phyloP scores from a whole-genome alignment of 139 green algal species.

The Tetradesmus lagerheimii region DNA sequence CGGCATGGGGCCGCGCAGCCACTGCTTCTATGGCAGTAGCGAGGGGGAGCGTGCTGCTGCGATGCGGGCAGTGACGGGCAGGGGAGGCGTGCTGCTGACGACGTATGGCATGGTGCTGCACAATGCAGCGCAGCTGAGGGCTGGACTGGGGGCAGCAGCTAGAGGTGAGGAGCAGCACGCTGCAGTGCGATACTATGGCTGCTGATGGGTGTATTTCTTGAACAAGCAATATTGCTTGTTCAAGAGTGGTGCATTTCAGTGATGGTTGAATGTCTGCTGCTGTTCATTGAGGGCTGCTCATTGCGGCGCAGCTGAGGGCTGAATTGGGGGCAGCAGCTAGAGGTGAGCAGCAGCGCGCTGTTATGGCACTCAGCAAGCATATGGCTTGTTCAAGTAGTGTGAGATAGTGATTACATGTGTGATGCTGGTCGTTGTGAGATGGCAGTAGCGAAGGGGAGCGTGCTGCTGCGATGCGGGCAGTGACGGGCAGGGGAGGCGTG shows the following conservation, averaged over 20 bases:
- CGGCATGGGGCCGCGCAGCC: conserved; percentile 61
- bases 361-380: too few species aligned
- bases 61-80: conserved; percentile 42
- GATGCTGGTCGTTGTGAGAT: too few species aligned
- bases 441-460: conserved; percentile 53
- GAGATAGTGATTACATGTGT: too few species aligned
- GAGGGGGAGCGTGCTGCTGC: conserved; percentile 50
- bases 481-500: conserved; percentile 60
- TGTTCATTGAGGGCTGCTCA: too few species aligned
- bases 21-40: conserved; percentile 43
- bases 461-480: conserved; percentile 39
- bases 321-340: not conserved
- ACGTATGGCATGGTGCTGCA: conserved; percentile 96
- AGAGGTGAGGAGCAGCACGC: not conserved
- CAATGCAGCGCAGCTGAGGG: conserved; percentile 63
- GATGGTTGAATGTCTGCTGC: too few species aligned
- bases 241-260: too few species aligned
- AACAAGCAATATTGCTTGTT: too few species aligned
- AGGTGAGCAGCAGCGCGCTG: too few species aligned
- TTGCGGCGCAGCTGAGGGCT: not conserved
- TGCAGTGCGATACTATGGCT: too few species aligned
- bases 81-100: conserved; percentile 85
- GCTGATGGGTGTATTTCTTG: too few species aligned
- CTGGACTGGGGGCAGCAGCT: not conserved
- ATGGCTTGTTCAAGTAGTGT: too few species aligned